phyloP scores from a whole-genome alignment of 2,329 filamentous ascomycete species.

The Xylariaceae sp. region DNA sequence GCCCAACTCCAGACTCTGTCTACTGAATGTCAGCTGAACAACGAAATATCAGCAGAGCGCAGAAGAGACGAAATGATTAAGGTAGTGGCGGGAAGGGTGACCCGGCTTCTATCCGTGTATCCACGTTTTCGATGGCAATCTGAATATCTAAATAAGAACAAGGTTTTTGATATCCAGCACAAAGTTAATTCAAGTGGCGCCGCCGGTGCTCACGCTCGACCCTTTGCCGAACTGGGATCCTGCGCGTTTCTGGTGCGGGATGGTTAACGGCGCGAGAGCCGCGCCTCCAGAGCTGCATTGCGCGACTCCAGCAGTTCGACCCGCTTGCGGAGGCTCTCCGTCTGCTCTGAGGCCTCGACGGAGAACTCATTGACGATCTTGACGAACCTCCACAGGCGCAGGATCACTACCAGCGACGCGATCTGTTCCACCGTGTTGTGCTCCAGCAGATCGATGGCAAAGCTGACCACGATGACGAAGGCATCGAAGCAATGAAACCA shows the following conservation, averaged over 20 bases:
- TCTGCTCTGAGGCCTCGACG: slow-evolving; percentile 63
- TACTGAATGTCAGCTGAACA: not conserved
- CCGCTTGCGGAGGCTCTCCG: slow-evolving; percentile 57
- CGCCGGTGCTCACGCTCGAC: slow-evolving; percentile 7
- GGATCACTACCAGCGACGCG: slow-evolving; percentile 65
- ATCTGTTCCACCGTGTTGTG: slow-evolving; percentile 64
- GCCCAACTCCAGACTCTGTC: not conserved
- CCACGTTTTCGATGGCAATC: not conserved
- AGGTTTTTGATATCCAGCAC: slow-evolving; percentile 15
- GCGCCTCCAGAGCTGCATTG: slow-evolving; percentile 40
- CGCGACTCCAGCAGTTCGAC: slow-evolving; percentile 56
- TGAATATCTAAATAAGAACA: not conserved
- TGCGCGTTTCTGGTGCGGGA: not conserved
- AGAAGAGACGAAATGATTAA: slow-evolving; percentile 1
- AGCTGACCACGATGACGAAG: slow-evolving; percentile 62
- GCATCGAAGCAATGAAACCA: slow-evolving; percentile 69
- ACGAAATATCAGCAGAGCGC: slow-evolving; percentile 3
- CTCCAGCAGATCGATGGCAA: slow-evolving; percentile 63
- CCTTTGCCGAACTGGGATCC: not conserved
- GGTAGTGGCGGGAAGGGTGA: not conserved
- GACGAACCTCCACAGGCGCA: slow-evolving; percentile 70
- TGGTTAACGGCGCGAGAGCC: slow-evolving; percentile 9
- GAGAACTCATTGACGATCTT: slow-evolving; percentile 72
- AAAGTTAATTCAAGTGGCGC: slow-evolving; percentile 15
- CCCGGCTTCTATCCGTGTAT: not conserved